Base-by-base conservation (phyloP, 495 filamentous ascomycete species). In the Aspergillus mulundensis region DNA sequence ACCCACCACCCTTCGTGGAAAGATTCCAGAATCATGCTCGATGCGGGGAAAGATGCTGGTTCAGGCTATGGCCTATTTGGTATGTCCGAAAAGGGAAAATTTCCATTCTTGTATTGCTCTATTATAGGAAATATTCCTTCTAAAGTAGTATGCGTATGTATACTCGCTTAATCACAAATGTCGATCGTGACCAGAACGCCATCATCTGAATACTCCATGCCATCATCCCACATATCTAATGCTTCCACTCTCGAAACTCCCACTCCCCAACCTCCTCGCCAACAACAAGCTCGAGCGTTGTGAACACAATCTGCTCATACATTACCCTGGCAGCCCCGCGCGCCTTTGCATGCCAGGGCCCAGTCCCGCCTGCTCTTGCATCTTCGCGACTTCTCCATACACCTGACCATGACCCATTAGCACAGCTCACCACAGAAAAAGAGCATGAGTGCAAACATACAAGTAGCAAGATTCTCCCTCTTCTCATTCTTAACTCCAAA, bases 341-440 rank as follows among this genome's bases (percentile, higher is more conserved):
- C 11, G 74, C 75, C 47, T 69, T 61, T 16, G 69, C 71, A 60
- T 82, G 78, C 63, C 78, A 79, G 11, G 78, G 74, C 4, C 89
- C 88, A 14, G 72, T 66, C 23, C 87, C 86, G 54, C 87, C 89
- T 57, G 80, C 76, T 61, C 76, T 77, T 24, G 89, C 87, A 70
- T 92, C 88, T 36, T 85, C 76, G 28, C 80, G 76, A 61, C 76
- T 82, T 38, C 87, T 77, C 89, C 89, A 93, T 57, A 93, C 64
- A 66, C 78, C 77, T 80, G 38, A 46, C 61, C 24, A 63, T 41
- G 28, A 44, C 20, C 44, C 24, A 41, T 12, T 19, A 7, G 32
- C 45, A 21, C n/a, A 23, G 1, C 5, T 30, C 32, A 19, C 36
- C 28, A 53, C 2, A 34, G 3, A 14, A 49, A 46, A 32, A n/a